Evolutionary conservation across 805 yeast species (phyloP).

Genomic region (Saturnispora serradocipensis): DNA sequence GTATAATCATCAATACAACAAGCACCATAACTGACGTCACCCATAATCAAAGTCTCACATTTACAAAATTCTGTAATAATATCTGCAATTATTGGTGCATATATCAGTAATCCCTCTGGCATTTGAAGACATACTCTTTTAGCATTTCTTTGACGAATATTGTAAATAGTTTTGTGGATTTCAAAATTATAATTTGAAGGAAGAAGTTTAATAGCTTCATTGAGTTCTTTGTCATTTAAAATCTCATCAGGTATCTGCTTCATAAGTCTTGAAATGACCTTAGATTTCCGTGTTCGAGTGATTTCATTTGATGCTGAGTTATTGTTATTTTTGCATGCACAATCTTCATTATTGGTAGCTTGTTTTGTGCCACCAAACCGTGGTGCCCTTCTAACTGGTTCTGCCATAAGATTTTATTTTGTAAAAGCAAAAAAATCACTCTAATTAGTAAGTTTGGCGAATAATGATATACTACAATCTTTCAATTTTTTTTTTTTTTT

Average conservation of each 20-base stretch:
- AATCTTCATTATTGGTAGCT: background rate
- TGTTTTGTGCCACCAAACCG: slow-evolving; percentile 24
- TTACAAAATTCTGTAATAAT: slow-evolving; percentile 84
- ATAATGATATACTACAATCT: background rate
- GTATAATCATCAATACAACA: slow-evolving; percentile 97
- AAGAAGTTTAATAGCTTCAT: slow-evolving; percentile 67
- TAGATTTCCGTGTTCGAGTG: slow-evolving; percentile 19
- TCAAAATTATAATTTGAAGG: slow-evolving; percentile 95
- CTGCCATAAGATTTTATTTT: slow-evolving; percentile 6
- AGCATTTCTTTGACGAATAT: slow-evolving; percentile 64
- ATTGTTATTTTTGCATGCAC: slow-evolving; percentile 1
- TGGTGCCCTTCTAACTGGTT: slow-evolving; percentile 12
- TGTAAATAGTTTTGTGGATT: slow-evolving; percentile 93
- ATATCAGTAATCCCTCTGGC: slow-evolving; percentile 94
- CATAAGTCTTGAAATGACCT: slow-evolving; percentile 49
- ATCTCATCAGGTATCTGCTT: slow-evolving; percentile 89
- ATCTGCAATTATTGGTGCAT: slow-evolving; percentile 83
- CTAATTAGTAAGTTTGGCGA: background rate
- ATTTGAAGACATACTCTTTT: slow-evolving; percentile 86
- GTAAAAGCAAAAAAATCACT: background rate
- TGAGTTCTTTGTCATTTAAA: slow-evolving; percentile 68
- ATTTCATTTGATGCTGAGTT: background rate
- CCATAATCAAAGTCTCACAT: slow-evolving; percentile 90
- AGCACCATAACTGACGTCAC: slow-evolving; percentile 97
- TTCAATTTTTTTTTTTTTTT: background rate